These are phyloP conservation scores for Russula virescens DNA, from an alignment of 768 basidiomycete genomes.

Conservation along the genomic window DNA sequence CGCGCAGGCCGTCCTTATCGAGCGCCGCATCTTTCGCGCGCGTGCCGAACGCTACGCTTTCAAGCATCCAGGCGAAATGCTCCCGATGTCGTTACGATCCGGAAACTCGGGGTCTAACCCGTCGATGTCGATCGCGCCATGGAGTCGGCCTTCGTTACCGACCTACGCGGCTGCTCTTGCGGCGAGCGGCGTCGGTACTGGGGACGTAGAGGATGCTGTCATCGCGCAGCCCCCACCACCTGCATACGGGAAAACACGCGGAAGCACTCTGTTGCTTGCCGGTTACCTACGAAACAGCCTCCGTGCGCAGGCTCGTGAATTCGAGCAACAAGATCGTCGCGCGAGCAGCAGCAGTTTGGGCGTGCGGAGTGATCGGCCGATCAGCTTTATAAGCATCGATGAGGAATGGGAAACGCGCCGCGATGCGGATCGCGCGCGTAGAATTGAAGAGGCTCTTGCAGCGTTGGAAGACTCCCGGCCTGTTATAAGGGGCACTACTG, in stretches of 20 bases:
- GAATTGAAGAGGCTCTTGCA: conserved; percentile 52
- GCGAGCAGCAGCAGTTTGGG: conserved; percentile 30
- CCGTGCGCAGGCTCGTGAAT: conserved; percentile 20
- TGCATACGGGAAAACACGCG: conserved; percentile 70
- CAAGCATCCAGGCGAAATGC: conserved; percentile 52
- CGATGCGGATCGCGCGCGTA: conserved; percentile 47
- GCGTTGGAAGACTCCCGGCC: conserved; percentile 31
- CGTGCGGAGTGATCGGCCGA: conserved; percentile 36
- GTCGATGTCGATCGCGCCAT: conserved; percentile 43
- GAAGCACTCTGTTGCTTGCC: conserved; percentile 55
- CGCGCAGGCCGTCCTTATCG: conserved; percentile 54
- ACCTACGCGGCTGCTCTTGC: conserved; percentile 68
- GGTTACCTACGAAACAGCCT: conserved; percentile 38
- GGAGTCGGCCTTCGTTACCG: conserved; percentile 65
- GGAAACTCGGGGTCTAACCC: neutral
- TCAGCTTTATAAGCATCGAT: conserved; percentile 50
- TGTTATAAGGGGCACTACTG: neutral
- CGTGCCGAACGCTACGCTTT: conserved; percentile 59
- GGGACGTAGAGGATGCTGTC: conserved; percentile 66
- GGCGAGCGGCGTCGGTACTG: conserved; percentile 62
- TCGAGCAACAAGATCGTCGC: conserved; percentile 16
- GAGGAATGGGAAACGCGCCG: conserved; percentile 52
- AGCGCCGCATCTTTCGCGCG: conserved; percentile 57
- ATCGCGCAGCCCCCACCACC: conserved; percentile 69
- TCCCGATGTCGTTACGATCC: conserved; percentile 24